These are phyloP conservation scores for Lindgomyces ingoldianus DNA, from an alignment of 495 filamentous ascomycete genomes.

Conservation along the genomic window DNA sequence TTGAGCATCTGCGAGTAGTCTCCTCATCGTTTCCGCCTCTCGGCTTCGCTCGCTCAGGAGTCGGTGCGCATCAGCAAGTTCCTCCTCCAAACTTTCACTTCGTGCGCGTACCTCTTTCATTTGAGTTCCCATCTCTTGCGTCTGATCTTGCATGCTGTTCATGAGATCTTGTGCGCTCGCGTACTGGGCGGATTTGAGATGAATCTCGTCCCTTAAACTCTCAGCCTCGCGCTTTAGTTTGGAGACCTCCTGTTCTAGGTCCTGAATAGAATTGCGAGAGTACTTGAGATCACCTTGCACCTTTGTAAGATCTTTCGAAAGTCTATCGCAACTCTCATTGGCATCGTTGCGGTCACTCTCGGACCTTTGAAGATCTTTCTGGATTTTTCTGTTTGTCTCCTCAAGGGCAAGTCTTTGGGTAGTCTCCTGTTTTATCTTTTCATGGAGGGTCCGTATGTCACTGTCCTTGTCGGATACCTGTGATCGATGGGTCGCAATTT, in stretches of 20 bases:
- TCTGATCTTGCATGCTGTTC: conserved; percentile 89
- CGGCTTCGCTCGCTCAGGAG: conserved; percentile 89
- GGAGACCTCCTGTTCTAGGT: conserved; percentile 70
- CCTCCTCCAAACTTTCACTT: conserved; percentile 88
- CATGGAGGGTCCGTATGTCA: conserved; percentile 74
- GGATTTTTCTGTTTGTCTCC: conserved; percentile 67
- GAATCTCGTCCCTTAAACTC: conserved; percentile 74
- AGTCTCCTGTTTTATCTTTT: conserved; percentile 73
- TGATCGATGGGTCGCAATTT: conserved; percentile 68
- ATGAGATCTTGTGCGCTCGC: conserved; percentile 80
- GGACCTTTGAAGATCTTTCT: conserved; percentile 71
- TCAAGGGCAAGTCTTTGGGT: conserved; percentile 71
- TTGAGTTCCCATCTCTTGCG: conserved; percentile 82
- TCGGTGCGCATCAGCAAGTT: conserved; percentile 82
- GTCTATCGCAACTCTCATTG: conserved; percentile 68
- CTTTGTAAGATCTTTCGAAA: conserved; percentile 64
- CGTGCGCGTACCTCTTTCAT: conserved; percentile 85
- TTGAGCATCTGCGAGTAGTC: conserved; percentile 84
- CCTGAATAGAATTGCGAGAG: conserved; percentile 62
- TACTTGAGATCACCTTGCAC: conserved; percentile 67
- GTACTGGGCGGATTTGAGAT: conserved; percentile 83
- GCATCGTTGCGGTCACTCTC: conserved; percentile 79
- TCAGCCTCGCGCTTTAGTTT: conserved; percentile 65
- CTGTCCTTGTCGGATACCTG: conserved; percentile 69
- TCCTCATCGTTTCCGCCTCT: conserved; percentile 92